These are phyloP conservation scores for Paraleonurus japonicus DNA, from an alignment of 257 asterid species.

Conservation along the genomic window DNA sequence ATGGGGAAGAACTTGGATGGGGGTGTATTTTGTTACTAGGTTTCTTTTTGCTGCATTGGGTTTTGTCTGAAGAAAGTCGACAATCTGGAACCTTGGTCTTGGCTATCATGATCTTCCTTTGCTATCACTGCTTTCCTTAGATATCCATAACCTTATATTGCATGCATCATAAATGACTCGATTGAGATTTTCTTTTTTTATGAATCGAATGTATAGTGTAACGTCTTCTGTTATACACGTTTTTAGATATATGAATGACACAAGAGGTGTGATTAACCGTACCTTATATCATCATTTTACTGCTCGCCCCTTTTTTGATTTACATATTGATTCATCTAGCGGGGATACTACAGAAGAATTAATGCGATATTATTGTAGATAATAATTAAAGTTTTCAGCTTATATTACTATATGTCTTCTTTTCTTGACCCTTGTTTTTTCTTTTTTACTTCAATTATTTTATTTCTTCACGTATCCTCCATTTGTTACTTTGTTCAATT, in stretches of 20 bases:
- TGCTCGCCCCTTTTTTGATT: not conserved
- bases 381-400: not conserved
- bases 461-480: conserved; percentile 12
- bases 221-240: not conserved
- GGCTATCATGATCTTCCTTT: conserved; percentile 39
- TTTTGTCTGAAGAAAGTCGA: conserved; percentile 39
- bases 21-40: conserved; percentile 38
- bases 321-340: no score
- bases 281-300: not conserved
- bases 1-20: conserved; percentile 48
- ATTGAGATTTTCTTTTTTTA: not conserved
- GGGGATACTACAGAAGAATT: no score
- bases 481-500: not conserved
- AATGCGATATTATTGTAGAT: no score
- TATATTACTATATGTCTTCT: not conserved
- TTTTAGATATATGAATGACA: not conserved
- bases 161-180: not conserved
- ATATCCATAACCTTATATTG: not conserved
- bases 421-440: not conserved
- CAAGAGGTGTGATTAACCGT: not conserved
- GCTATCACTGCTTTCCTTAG: conserved; percentile 42
- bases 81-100: conserved; percentile 43
- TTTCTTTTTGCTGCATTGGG: conserved; percentile 54
- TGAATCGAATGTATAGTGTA: not conserved
- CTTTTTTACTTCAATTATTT: not conserved